Percentiles rank a stretch among this genome's conserved stretches.
Conservation (phyloP, 331 rosid genomes). For the Cucumis variabilis region DNA sequence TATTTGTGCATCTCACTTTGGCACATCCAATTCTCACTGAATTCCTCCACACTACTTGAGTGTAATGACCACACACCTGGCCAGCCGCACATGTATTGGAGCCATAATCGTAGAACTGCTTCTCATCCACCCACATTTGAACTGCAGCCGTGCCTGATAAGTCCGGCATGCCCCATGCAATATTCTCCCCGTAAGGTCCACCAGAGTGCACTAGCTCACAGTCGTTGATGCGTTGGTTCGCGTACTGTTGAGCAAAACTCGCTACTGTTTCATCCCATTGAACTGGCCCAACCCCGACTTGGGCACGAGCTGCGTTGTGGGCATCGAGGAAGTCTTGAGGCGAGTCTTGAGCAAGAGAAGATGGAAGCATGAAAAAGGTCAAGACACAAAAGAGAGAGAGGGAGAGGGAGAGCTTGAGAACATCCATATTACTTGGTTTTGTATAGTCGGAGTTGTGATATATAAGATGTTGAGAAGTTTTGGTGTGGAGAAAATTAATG, state of each 20-base stretch:
- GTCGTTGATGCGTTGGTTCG: slow-evolving; percentile 38
- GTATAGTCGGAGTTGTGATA: not conserved
- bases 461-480: not conserved
- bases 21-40: slow-evolving; percentile 27
- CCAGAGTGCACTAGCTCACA: slow-evolving; percentile 45
- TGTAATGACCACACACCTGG: slow-evolving; percentile 7
- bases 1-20: not conserved
- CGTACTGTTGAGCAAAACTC: slow-evolving; percentile 42
- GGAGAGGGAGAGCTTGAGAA: slow-evolving; percentile 5
- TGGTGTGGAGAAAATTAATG: not conserved
- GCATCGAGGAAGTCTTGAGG: slow-evolving; percentile 43
- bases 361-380: not conserved
- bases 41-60: slow-evolving; percentile 24
- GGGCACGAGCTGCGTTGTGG: slow-evolving; percentile 44
- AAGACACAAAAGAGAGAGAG: slow-evolving; percentile 12
- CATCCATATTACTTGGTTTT: not conserved
- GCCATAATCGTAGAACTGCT: slow-evolving; percentile 33
- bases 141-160: slow-evolving; percentile 31
- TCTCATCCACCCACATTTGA: slow-evolving; percentile 49
- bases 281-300: slow-evolving; percentile 35
- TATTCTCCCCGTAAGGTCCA: slow-evolving; percentile 51
- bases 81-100: slow-evolving; percentile 29
- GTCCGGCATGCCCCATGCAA: slow-evolving; percentile 38
- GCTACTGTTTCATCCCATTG: slow-evolving; percentile 42
- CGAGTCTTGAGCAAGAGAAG: slow-evolving; percentile 45